phyloP scores from a whole-genome alignment of 2,329 filamentous ascomycete species.

The Tolypocladium amazonense region DNA sequence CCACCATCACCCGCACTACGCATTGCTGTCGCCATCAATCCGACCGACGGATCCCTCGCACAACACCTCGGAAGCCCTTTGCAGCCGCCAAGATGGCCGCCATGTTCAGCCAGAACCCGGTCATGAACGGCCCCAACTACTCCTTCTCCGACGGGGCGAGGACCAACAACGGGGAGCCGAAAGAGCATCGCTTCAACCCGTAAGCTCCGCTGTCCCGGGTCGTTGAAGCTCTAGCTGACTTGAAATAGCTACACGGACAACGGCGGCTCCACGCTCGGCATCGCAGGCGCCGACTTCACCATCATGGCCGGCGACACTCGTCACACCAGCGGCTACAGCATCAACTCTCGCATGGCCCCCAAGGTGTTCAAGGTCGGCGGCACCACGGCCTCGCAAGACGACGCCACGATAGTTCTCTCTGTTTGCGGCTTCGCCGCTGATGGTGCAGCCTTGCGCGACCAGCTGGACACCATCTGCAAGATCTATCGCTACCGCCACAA shows the following conservation, averaged over 20 bases:
- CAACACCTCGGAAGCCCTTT: neutral
- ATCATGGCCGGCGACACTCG: constrained; percentile 97
- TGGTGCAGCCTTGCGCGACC: constrained; percentile 86
- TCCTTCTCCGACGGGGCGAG: constrained; percentile 53
- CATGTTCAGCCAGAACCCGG: constrained; percentile 61
- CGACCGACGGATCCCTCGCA: neutral
- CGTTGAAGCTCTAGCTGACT: constrained; percentile 1
- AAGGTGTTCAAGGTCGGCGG: constrained; percentile 98
- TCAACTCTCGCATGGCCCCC: constrained; percentile 91
- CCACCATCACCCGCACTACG: constrained; percentile 8
- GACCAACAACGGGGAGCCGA: constrained; percentile 40
- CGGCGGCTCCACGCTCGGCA: constrained; percentile 90
- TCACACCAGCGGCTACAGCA: constrained; percentile 92
- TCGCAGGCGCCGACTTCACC: constrained; percentile 86
- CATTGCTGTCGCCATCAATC: neutral
- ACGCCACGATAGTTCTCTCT: constrained; percentile 78
- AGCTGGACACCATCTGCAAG: constrained; percentile 89
- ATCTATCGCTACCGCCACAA: constrained; percentile 98
- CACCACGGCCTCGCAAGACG: constrained; percentile 72
- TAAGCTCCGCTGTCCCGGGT: constrained; percentile 31
- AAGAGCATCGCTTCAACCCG: constrained; percentile 87
- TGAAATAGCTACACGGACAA: constrained; percentile 85
- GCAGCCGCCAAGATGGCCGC: constrained; percentile 40
- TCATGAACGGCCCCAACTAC: constrained; percentile 61
- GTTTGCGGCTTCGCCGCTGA: constrained; percentile 96